Evolutionary conservation across 2,329 filamentous ascomycete species (phyloP), one percentile per base, ranked within the genome.

Genomic region (Aplosporella prunicola): DNA sequence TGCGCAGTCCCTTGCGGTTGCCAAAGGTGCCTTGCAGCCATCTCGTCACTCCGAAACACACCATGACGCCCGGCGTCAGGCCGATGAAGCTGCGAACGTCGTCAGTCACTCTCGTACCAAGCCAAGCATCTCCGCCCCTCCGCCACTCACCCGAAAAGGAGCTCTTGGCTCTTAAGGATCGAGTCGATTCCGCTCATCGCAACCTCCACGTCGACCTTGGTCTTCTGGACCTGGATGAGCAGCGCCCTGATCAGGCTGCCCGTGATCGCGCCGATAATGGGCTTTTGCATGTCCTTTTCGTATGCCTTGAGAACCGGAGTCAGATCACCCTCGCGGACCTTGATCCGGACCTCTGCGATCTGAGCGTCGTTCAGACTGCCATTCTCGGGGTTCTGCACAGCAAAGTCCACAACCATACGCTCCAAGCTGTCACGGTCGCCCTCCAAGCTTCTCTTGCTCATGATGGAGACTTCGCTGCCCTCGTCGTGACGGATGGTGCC

Each of bases 331-430:
- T 95, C 85, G 45, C 79, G 77, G 15, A 98, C 87, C 55, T 84
- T 88, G 35, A 72, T 66, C 39, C 82, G 74, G 46, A 98, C 82
- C 9, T 82, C 72, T 7, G 74, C 69, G 20, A 94, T 76, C 50
- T 94, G 77, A 2, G 67, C 58, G 6, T 88, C 78, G 5, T 69
- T 78, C 22, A 88, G 64, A 5, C 71, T 59, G 5, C 68, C 68
- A 18, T 77, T 71, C 36, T 76, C 70, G 1, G 85, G 82, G 51
- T 87, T 86, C 49, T 94, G 87, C 8, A 80, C 66, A 4, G 88
- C 84, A 64, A 98, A 98, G 48, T 96, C 91, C 24, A 98, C 81
- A 4, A 98, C 93, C 91, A 98, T 98, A 32, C 91, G 80, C 59
- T 98, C 89, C 20, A 98, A 67, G 53, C 87, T 95, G 37, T 87